Percentiles rank a stretch among this genome's conserved stretches.
These are phyloP conservation scores for Phialophora verrucosa DNA, from an alignment of 2,329 filamentous ascomycete genomes.

Conservation along the genomic window DNA sequence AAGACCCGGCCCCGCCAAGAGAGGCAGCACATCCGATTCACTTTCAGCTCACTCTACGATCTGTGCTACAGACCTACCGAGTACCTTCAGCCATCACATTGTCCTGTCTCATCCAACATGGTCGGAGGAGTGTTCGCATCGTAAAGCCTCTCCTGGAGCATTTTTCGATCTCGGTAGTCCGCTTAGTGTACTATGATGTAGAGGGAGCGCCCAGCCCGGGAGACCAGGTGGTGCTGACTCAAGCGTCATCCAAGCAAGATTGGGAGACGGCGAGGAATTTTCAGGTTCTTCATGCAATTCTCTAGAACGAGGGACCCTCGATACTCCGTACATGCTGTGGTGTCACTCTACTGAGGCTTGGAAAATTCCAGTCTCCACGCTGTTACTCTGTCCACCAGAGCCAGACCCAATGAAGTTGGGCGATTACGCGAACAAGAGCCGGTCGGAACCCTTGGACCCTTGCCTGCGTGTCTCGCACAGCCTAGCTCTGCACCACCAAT, in stretches of 20 bases:
- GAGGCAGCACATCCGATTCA: constrained; percentile 11
- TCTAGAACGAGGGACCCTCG: too few relatives aligned
- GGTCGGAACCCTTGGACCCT: neutral
- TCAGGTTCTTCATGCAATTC: too few relatives aligned
- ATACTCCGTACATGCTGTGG: too few relatives aligned
- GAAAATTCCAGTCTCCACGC: neutral
- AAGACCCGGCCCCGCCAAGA: constrained; percentile 1
- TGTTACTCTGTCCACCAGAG: neutral
- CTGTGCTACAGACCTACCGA: neutral
- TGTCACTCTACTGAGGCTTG: neutral
- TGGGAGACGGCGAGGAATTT: neutral
- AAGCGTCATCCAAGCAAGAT: neutral
- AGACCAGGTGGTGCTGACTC: neutral
- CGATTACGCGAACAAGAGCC: constrained; percentile 16
- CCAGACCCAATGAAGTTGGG: constrained; percentile 2
- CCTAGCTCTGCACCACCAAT: constrained; percentile 15
- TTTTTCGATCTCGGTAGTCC: neutral
- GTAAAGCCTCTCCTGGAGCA: neutral
- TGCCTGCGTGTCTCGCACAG: constrained; percentile 17
- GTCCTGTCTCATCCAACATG: neutral
- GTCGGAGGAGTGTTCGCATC: neutral
- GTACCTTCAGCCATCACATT: too few relatives aligned
- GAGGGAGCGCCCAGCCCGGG: neutral
- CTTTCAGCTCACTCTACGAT: neutral
- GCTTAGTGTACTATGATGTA: neutral